Evolutionary conservation across 129 eudicot species (phyloP), one percentile per base, ranked within the genome.

Genomic region (Escallonia rubra): DNA sequence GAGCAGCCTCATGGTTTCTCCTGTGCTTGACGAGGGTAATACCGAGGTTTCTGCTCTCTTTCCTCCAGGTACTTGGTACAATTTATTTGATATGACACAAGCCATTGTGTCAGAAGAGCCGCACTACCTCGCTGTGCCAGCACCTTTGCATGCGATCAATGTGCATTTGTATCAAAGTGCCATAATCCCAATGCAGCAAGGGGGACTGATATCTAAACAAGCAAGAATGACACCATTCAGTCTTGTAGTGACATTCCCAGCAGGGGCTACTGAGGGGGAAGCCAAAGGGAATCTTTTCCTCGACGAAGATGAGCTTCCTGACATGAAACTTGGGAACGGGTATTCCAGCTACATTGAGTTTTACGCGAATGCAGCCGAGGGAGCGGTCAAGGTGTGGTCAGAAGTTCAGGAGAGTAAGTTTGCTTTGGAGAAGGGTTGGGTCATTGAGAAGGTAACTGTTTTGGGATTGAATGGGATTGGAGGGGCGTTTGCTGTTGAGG

Each of bases 271-370:
- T 0, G 63, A 67, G 5, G 90, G 90, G 6, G 74, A 74, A 67
- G 89, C 90, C 16, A 86, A 72, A 59, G 98, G 98, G 13, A 86
- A 78, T 52, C 85, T 89, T 51, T 93, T 79, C 70, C 76, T 89
- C 4, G 96, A 93, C 48, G 83, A 89, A 3, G 99, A 93, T 45
- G 99, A 93, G 87, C 91, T 86, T 10, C 96, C 98, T 1, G 99
- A 93, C 78, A 93, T 93, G 99, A 79, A 77, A 72, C 75, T 89
- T 7, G 95, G 96, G 43, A 81, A 64, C 23, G 95, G 95, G 2
- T 66, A 71, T 11, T 88, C 98, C 5, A 81, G 81, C 0, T 86
- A 84, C 51, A 59, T 93, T 3, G 96, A 89, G 0, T 86, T 93
- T 61, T 76, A 78, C 4, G 99, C 99, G 5, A 86, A 62, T 53